Evolutionary conservation across 768 basidiomycete species (phyloP), one percentile per base, ranked within the genome.

Genomic region (Trametes coccinea): DNA sequence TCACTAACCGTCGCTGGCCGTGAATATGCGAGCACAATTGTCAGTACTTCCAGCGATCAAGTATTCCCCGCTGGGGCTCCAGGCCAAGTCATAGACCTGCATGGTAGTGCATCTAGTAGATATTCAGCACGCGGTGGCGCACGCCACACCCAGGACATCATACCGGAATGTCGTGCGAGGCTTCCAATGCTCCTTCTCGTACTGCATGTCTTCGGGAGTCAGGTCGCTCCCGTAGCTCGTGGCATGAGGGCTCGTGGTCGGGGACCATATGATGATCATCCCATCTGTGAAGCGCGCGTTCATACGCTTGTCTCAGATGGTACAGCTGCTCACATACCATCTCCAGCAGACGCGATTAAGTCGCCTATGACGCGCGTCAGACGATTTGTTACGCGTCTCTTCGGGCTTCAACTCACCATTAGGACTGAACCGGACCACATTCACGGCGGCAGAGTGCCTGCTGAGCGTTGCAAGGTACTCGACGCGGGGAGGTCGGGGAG

Each of bases 1-100:
- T 31, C 27, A 70, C 82, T 52, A 65, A 90, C 92, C 92, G 69
- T 94, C 91, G 9, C 75, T 78, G 3, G 86, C 79, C 16, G 86
- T 81, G 74, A 90, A 95, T 40, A 98, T 87, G 50, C 93, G 79
- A 0, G 96, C 95, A 5, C 88, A 89, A 66, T 98, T 98, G 74
- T 99, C 97, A 7, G 96, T 98, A 71, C 93, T 94, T 4, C 97
- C 97, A n/a, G 94, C 89, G 45, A 99, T 83, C 60, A 99, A 84
- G 65, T 92, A 96, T 64, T 95, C 92, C 34, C 96, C 94, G 16
- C 90, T 89, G 0, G 97, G 97, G 66, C 92, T 94, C 97, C 97
- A 99, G 0, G 95, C 93, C 29, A 99, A 79, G 70, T 99, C 97
- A 73, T 99, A 99, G 5, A 98, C 94, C 73, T 98, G 94, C 85